These are phyloP conservation scores for Mycogone perniciosa DNA, from an alignment of 2,329 filamentous ascomycete species.

Conservation along the genomic window DNA sequence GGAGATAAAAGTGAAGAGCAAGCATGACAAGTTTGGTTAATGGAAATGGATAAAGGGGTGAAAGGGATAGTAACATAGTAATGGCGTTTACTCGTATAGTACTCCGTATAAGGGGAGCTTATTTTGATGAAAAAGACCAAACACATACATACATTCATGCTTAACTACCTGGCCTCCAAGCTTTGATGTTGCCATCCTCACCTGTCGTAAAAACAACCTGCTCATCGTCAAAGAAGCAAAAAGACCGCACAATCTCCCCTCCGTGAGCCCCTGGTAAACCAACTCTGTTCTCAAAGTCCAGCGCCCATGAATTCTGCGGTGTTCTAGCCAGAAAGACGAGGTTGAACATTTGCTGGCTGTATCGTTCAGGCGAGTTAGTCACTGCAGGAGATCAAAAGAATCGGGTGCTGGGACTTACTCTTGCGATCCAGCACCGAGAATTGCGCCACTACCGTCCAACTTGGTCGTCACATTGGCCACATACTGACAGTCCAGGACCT, in stretches of 20 bases:
- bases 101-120: no score
- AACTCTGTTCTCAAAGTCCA: constrained; percentile 51
- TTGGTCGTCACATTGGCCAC: constrained; percentile 61
- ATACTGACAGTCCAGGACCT: constrained; percentile 64
- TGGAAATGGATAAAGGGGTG: background rate
- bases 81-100: background rate
- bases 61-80: background rate
- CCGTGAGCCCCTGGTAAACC: constrained; percentile 57
- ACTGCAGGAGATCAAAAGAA: background rate
- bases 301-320: constrained; percentile 41
- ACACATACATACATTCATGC: background rate
- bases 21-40: constrained; percentile 73
- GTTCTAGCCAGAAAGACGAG: constrained; percentile 52
- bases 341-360: constrained; percentile 51
- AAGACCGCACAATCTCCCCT: constrained; percentile 56
- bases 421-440: constrained; percentile 60
- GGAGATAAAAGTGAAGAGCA: constrained; percentile 83
- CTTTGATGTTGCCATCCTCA: constrained; percentile 52
- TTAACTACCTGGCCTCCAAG: constrained; percentile 39
- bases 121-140: background rate
- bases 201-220: constrained; percentile 53
- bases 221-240: constrained; percentile 57
- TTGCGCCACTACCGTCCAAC: constrained; percentile 50
- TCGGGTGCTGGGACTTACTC: constrained; percentile 46
- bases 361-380: background rate